Evolutionary conservation across 2,329 filamentous ascomycete species (phyloP), one percentile per base, ranked within the genome.

Genomic region (Epicoccum sorghinum): DNA sequence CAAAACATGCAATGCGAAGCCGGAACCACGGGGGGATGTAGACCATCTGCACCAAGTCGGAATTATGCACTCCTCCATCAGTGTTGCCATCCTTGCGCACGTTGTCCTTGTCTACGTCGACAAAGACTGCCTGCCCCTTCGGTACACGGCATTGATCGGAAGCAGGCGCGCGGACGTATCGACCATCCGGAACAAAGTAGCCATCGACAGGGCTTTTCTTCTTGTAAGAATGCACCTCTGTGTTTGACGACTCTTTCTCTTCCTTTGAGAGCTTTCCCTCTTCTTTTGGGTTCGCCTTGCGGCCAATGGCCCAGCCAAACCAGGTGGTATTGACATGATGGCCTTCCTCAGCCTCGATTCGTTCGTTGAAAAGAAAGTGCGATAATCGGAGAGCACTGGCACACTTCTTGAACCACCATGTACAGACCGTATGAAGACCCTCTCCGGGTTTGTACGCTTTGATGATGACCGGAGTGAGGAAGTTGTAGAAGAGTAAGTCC

Each of bases 401-500:
- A 70, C 93, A 96, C 65, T 85, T 86, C 62, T 89, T 88, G 78
- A 99, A 96, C 91, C 95, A 99, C 93, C 93, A 98, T 7, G 87
- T 88, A 72, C 96, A 99, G 81, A 97, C 88, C 49, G 83, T 80
- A 64, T 96, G 89, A 3, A 99, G 79, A 0, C 86, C 89, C 68
- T 96, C 89, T 46, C 90, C 91, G 2, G 93, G 93, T 70, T 89
- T 90, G 75, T 96, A 88, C 64, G 91, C 87, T 64, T 86, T 89
- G 63, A 98, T 86, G 10, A 93, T 87, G 43, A 96, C 78, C 0
- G 95, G 95, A 81, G 97, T 95, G 41, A 97, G 79, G 72, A 97
- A 96, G 75, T 98, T 98, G 82, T 97, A 99, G 72, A 98, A 95
- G 13, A 99, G 80, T 2, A 99, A 81, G 69, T 99, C 93, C 57